Conservation (phyloP, 345 rosid species). For the Pseudoturritis turrita region DNA sequence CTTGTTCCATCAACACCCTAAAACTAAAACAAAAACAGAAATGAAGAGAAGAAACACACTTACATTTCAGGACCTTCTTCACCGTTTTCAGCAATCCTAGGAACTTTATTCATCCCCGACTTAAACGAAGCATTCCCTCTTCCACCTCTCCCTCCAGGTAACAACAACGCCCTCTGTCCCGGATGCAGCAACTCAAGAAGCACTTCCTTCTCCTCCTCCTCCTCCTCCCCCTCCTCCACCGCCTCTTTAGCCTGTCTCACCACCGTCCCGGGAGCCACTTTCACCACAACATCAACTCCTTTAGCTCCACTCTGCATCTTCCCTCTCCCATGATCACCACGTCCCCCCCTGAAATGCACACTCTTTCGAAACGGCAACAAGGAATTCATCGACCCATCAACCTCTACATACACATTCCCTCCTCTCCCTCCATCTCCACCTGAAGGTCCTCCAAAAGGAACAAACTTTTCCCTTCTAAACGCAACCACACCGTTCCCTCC, state of each 20-base stretch:
- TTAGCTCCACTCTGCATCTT: conserved; percentile 63
- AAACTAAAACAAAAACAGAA: background rate
- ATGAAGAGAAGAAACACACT: conserved; percentile 32
- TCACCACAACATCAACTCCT: conserved; percentile 81
- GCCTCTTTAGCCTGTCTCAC: conserved; percentile 70
- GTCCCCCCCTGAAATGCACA: conserved; percentile 77
- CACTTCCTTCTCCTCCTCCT: conserved; percentile 64
- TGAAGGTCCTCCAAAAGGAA: conserved; percentile 89
- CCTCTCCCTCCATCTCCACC: conserved; percentile 99
- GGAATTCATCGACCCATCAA: conserved; percentile 79
- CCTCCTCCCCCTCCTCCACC: conserved; percentile 63
- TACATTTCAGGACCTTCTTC: conserved; percentile 97
- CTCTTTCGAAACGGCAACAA: conserved; percentile 74
- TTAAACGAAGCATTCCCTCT: conserved; percentile 93
- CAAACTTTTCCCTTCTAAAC: conserved; percentile 78
- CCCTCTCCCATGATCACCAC: conserved; percentile 84
- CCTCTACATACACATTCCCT: conserved; percentile 77
- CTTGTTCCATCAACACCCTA: background rate
- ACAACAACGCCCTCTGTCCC: conserved; percentile 70
- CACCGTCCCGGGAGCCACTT: conserved; percentile 84
- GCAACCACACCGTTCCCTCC: conserved; percentile 95
- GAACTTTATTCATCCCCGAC: conserved; percentile 74
- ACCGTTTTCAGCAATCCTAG: conserved; percentile 91
- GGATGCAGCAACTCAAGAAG: conserved; percentile 76
- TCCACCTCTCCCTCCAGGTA: conserved; percentile 96